Conservation (phyloP, 257 asterid genomes). For the Rauvolfia tetraphylla region DNA sequence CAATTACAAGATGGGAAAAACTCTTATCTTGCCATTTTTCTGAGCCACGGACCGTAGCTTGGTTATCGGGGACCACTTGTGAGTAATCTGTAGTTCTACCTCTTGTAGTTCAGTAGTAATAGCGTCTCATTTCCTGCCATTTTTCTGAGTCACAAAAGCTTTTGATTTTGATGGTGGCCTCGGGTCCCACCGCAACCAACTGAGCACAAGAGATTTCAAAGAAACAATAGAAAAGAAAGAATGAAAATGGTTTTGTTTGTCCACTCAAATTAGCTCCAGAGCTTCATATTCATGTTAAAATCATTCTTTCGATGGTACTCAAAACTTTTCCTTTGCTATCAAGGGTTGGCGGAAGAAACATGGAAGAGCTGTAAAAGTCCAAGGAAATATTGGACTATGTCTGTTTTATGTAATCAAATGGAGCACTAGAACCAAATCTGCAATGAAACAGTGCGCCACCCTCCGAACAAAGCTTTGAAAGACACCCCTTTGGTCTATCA, state of each 20-base stretch:
- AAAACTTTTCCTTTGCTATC: background rate
- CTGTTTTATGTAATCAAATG: background rate
- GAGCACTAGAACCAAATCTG: background rate
- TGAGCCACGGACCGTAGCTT: no score
- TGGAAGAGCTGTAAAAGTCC: no score
- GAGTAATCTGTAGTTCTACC: background rate
- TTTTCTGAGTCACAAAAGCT: background rate
- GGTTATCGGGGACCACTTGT: conserved; percentile 4
- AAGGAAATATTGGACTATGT: background rate
- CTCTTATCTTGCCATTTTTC: no score
- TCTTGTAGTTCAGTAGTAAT: background rate
- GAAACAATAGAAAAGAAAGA: background rate
- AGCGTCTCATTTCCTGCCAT: background rate
- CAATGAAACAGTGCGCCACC: conserved; percentile 1
- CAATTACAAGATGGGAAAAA: no score
- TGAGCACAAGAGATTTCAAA: background rate
- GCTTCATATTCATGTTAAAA: background rate
- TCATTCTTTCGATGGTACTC: background rate
- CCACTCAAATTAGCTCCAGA: background rate
- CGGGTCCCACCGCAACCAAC: background rate
- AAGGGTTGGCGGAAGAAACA: no score
- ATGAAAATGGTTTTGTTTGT: background rate
- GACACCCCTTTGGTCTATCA: conserved; percentile 21
- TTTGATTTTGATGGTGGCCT: background rate
- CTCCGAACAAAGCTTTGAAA: background rate